Evolutionary conservation across 2,329 filamentous ascomycete species (phyloP).

Genomic region (Stachybotrys chlorohalonatus): DNA sequence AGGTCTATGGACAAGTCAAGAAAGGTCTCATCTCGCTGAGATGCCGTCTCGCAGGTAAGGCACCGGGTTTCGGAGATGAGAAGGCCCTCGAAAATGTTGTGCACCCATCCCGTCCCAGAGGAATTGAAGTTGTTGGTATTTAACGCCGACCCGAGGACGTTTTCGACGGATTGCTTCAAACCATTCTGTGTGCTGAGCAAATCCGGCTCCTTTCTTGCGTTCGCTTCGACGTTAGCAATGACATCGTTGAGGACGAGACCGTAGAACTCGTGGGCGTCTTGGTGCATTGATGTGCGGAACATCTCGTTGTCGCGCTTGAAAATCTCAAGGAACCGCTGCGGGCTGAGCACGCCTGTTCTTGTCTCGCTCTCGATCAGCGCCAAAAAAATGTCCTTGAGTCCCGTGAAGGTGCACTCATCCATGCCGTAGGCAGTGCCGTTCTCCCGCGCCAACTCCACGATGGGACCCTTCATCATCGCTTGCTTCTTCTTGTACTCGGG

Average conservation of each 20-base stretch:
- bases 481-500: constrained; percentile 98
- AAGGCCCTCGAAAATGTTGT: constrained; percentile 92
- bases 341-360: constrained; percentile 83
- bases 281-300: constrained; percentile 95
- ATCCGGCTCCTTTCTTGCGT: constrained; percentile 55
- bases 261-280: constrained; percentile 96
- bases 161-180: constrained; percentile 42
- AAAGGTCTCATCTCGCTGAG: constrained; percentile 91
- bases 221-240: constrained; percentile 86
- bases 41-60: constrained; percentile 90
- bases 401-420: constrained; percentile 90
- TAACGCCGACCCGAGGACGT: constrained; percentile 21
- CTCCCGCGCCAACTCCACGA: constrained; percentile 76
- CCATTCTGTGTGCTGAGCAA: constrained; percentile 30
- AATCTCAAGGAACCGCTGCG: constrained; percentile 87
- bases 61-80: constrained; percentile 95
- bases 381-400: constrained; percentile 92
- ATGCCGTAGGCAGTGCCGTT: constrained; percentile 77
- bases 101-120: constrained; percentile 77
- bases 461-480: constrained; percentile 77
- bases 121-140: constrained; percentile 34
- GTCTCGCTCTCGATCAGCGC: constrained; percentile 73
- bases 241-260: constrained; percentile 94
- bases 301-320: constrained; percentile 92
- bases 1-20: constrained; percentile 93